Evolutionary conservation across 345 rosid species (phyloP), one percentile per base, ranked within the genome.

Genomic region (Abelmoschus esculentus): DNA sequence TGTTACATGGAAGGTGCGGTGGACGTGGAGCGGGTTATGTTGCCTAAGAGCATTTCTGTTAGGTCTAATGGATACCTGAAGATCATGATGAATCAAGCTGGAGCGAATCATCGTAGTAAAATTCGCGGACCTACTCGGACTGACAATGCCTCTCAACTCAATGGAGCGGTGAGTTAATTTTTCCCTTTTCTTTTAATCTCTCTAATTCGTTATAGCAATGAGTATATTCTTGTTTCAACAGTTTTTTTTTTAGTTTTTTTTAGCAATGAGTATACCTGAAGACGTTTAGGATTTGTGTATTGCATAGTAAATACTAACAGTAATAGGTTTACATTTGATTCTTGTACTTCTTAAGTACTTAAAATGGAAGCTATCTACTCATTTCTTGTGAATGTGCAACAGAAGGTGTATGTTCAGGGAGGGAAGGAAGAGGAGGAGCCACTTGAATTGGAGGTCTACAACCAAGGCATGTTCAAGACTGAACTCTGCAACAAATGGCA

Each of bases 401-500:
- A 76, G 49, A 76, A 74, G 63, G 83, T 80, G 61, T 31, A 57
- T 3, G 61, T 78, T 46, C 60, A 70, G 76, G 77, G 78, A 76
- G 72, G 79, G 73, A 44, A 58, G 56, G 17, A 42, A 6, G 55
- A 58, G 31, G 85, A 84, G 72, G 88, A 83, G 75, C 82, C 89
- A 4, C 67, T 81, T 49, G 96, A 86, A 72, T 70, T 85, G 47
- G 91, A 92, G 66, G 90, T 86, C 11, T 89, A 84, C 81, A 87
- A 83, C 73, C 96, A 95, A 81, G 99, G 99, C 62, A 87, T 82
- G 96, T 71, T 64, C 75, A 91, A 91, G 84, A 95, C 98, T 60
- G 98, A 95, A 83, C 86, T 95, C 1, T 91, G 99, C 84, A 88
- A 95, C 87, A 95, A 91, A 66, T 91, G 99, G 99, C 93, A 95